Conservation (phyloP, 805 yeast genomes). For the Suhomyces vadensis region DNA sequence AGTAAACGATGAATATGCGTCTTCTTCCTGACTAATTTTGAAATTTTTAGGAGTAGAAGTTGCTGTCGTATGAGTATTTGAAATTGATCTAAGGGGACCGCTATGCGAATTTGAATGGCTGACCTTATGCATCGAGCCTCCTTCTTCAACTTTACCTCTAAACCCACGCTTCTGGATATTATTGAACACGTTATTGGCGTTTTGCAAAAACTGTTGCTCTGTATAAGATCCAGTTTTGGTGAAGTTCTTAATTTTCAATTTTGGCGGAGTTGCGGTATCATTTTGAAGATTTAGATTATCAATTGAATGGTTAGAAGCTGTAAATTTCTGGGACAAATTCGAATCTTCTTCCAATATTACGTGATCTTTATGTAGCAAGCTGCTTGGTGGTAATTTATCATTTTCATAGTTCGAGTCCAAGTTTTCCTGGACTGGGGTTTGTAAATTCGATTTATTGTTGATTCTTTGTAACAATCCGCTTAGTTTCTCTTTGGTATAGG, state of each 20-base stretch:
- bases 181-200: slow-evolving; percentile 41
- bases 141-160: slow-evolving; percentile 7
- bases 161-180: slow-evolving; percentile 40
- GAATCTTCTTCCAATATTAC: slow-evolving; percentile 1
- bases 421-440: slow-evolving; percentile 10
- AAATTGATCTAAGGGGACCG: slow-evolving; percentile 11
- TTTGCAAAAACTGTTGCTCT: slow-evolving; percentile 36
- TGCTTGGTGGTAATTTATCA: slow-evolving; percentile 1
- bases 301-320: neutral
- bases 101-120: neutral
- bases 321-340: neutral
- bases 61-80: slow-evolving; percentile 26
- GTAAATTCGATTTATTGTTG: slow-evolving; percentile 17
- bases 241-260: slow-evolving; percentile 31
- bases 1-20: slow-evolving; percentile 33
- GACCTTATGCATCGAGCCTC: neutral
- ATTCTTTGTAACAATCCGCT: slow-evolving; percentile 27
- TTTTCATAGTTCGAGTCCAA: slow-evolving; percentile 1
- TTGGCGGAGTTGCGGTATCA: slow-evolving; percentile 14
- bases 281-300: neutral
- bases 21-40: slow-evolving; percentile 20
- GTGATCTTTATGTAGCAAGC: slow-evolving; percentile 1
- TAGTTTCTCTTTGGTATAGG: slow-evolving; percentile 39
- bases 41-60: slow-evolving; percentile 42
- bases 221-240: slow-evolving; percentile 34